phyloP scores from a whole-genome alignment of 2,329 filamentous ascomycete species.

The Aspergillus flavus region DNA sequence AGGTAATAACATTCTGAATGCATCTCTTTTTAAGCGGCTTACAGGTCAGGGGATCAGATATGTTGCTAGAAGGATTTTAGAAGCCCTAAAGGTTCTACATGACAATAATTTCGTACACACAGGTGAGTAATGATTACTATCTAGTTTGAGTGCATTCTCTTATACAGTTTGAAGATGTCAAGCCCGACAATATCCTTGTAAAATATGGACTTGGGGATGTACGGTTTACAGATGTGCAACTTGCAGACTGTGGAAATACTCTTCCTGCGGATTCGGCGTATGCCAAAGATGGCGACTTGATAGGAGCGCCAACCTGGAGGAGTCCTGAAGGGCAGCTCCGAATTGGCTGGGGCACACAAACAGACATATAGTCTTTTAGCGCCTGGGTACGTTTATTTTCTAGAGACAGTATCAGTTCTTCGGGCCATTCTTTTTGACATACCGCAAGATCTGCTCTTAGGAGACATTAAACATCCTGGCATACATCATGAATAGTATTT shows the following conservation, averaged over 20 bases:
- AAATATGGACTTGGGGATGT: slow-evolving; percentile 19
- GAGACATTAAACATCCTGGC: neutral
- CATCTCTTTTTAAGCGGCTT: neutral
- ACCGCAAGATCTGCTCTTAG: neutral
- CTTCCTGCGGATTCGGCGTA: slow-evolving; percentile 18
- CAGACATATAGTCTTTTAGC: slow-evolving; percentile 33
- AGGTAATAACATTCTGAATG: slow-evolving; percentile 1
- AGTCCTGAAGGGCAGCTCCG: slow-evolving; percentile 28
- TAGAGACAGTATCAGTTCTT: neutral
- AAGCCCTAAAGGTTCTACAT: slow-evolving; percentile 19
- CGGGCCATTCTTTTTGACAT: slow-evolving; percentile 1
- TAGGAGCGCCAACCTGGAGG: slow-evolving; percentile 25
- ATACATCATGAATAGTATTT: neutral
- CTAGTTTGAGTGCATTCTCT: neutral
- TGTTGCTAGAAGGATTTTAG: slow-evolving; percentile 17
- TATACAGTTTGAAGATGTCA: slow-evolving; percentile 23
- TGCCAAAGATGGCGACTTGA: slow-evolving; percentile 20
- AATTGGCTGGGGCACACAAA: slow-evolving; percentile 26
- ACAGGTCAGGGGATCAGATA: slow-evolving; percentile 12
- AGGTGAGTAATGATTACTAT: slow-evolving; percentile 11
- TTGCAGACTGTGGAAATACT: slow-evolving; percentile 26
- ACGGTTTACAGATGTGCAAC: slow-evolving; percentile 25
- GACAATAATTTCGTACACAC: slow-evolving; percentile 23
- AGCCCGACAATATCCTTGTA: slow-evolving; percentile 26
- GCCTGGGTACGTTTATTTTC: slow-evolving; percentile 23